These are phyloP conservation scores for Flueggea neowawraea DNA, from an alignment of 441 rosid genomes.

Conservation along the genomic window DNA sequence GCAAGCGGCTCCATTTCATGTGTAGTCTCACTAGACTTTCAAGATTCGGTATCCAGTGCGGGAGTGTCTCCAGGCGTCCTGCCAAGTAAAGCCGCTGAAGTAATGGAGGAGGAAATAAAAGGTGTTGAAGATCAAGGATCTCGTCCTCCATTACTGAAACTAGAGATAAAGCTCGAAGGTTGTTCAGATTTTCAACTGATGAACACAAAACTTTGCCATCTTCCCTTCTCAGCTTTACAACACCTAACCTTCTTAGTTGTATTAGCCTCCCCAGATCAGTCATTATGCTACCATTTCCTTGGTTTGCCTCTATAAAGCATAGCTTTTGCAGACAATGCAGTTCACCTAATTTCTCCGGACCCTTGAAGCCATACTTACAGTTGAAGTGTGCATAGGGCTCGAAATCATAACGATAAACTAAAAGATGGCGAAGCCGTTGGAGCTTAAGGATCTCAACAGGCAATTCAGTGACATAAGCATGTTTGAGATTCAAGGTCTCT, in stretches of 20 bases:
- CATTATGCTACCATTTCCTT: slow-evolving; percentile 7
- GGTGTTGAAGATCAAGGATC: slow-evolving; percentile 22
- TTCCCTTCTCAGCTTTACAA: slow-evolving; percentile 23
- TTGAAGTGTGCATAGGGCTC: slow-evolving; percentile 22
- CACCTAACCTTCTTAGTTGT: slow-evolving; percentile 32
- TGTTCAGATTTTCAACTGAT: slow-evolving; percentile 22
- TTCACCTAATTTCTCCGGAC: slow-evolving; percentile 15
- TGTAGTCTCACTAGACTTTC: slow-evolving; percentile 22
- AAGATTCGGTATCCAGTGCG: slow-evolving; percentile 25
- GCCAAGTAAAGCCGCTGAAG: slow-evolving; percentile 25
- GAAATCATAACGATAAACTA: slow-evolving; percentile 23
- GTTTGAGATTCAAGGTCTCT: slow-evolving; percentile 41
- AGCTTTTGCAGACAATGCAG: slow-evolving; percentile 29
- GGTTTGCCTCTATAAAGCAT: slow-evolving; percentile 25
- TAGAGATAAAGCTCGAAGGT: slow-evolving; percentile 25
- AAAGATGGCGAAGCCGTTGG: slow-evolving; percentile 27
- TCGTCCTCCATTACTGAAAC: slow-evolving; percentile 18
- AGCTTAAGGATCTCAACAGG: slow-evolving; percentile 27
- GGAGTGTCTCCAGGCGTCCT: slow-evolving; percentile 25
- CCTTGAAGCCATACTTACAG: slow-evolving; percentile 25
- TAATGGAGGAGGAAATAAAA: slow-evolving; percentile 20
- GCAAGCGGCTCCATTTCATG: slow-evolving; percentile 29
- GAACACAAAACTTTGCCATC: slow-evolving; percentile 27
- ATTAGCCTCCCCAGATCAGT: slow-evolving; percentile 25
- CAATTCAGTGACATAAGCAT: slow-evolving; percentile 27